phyloP scores from a whole-genome alignment of 2,329 filamentous ascomycete species.

The Sporothrix variecibatus region DNA sequence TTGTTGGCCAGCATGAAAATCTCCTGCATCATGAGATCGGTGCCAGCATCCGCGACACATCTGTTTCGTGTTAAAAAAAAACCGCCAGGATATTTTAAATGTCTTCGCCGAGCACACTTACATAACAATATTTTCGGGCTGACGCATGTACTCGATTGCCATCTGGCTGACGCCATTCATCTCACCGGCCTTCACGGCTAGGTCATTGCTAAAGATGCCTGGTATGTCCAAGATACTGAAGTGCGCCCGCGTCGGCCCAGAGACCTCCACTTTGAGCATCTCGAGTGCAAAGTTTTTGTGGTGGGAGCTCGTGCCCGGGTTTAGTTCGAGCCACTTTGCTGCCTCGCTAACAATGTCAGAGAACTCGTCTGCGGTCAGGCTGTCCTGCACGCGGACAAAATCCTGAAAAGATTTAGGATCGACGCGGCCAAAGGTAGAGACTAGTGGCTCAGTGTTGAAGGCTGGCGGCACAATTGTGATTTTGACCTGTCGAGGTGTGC shows the following conservation, averaged over 20 bases:
- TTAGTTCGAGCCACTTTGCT: background rate
- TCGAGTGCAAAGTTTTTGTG: background rate
- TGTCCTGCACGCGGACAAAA: background rate
- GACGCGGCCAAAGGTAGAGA: background rate
- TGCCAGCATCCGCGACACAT: constrained; percentile 3
- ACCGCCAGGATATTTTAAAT: background rate
- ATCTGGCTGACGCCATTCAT: background rate
- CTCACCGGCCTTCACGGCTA: background rate
- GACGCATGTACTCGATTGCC: background rate
- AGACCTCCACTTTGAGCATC: background rate
- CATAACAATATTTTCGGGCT: background rate
- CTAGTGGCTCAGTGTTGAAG: background rate
- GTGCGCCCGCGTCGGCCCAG: background rate
- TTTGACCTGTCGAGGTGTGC: background rate
- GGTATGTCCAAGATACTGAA: background rate
- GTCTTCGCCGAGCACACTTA: background rate
- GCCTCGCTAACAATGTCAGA: background rate
- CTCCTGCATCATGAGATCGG: constrained; percentile 18
- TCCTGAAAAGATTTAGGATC: background rate
- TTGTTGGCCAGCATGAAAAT: constrained; percentile 1
- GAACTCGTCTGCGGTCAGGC: background rate
- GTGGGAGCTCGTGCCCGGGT: background rate
- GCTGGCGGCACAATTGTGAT: background rate
- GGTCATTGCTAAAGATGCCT: background rate
- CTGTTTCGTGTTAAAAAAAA: background rate